phyloP scores from a whole-genome alignment of 345 rosid species.

The Citrus inodora region DNA sequence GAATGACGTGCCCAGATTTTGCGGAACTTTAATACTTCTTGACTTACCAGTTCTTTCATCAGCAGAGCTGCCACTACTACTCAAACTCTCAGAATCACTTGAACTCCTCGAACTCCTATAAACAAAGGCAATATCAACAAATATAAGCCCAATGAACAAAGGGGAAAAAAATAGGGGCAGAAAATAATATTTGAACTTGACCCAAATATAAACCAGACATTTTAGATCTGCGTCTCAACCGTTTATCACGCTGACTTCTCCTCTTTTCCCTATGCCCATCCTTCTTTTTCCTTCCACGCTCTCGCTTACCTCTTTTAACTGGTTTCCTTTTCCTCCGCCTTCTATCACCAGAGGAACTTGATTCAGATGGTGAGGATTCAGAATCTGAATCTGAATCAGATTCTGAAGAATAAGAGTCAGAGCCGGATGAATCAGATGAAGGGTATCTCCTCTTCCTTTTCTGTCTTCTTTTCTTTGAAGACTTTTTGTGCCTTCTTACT shows the following conservation, averaged over 20 bases:
- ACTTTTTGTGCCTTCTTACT: slow-evolving; percentile 44
- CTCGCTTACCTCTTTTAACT: slow-evolving; percentile 43
- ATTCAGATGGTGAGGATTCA: slow-evolving; percentile 50
- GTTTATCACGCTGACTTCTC: slow-evolving; percentile 37
- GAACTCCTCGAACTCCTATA: slow-evolving; percentile 62
- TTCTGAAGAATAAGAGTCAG: slow-evolving; percentile 44
- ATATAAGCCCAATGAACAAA: background rate
- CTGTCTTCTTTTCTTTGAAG: slow-evolving; percentile 46
- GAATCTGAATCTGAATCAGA: slow-evolving; percentile 53
- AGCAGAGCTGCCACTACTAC: slow-evolving; percentile 49
- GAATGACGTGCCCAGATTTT: slow-evolving; percentile 26
- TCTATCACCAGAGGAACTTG: slow-evolving; percentile 77
- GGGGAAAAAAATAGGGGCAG: background rate
- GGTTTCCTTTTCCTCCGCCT: slow-evolving; percentile 63
- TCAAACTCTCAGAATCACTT: slow-evolving; percentile 45
- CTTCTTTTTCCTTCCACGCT: slow-evolving; percentile 41
- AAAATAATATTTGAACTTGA: slow-evolving; percentile 1
- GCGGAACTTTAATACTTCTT: slow-evolving; percentile 25
- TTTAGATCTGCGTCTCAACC: slow-evolving; percentile 44
- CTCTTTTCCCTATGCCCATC: slow-evolving; percentile 42
- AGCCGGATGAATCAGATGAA: slow-evolving; percentile 76
- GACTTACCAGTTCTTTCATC: slow-evolving; percentile 41
- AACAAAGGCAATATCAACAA: slow-evolving; percentile 17
- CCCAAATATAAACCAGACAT: slow-evolving; percentile 31
- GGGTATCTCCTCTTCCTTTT: slow-evolving; percentile 74